Evolutionary conservation across 1,139 yeast species (phyloP).

Genomic region (Scheffersomyces titani): DNA sequence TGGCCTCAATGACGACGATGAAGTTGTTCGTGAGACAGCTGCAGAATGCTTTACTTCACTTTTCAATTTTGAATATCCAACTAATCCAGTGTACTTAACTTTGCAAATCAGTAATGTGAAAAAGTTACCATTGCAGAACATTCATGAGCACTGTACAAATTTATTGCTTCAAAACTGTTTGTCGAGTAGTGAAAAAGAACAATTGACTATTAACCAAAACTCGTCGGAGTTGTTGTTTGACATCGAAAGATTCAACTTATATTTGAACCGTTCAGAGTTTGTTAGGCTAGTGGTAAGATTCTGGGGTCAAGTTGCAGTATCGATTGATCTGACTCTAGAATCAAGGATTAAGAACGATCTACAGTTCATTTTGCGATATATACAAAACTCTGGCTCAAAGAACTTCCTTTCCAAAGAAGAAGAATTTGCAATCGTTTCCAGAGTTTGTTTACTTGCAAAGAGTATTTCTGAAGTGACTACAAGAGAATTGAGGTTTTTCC

Average conservation of each 20-base stretch:
- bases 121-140: not conserved
- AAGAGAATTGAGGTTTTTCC: not conserved
- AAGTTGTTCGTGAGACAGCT: constrained; percentile 42
- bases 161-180: constrained; percentile 9
- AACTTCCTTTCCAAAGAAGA: not conserved
- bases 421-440: not conserved
- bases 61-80: constrained; percentile 17
- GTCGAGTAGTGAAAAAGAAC: not conserved
- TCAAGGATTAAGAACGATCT: not conserved
- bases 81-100: constrained; percentile 27
- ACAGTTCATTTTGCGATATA: not conserved
- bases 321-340: not conserved
- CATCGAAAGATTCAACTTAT: constrained; percentile 32
- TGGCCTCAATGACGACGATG: constrained; percentile 63
- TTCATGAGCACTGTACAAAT: not conserved
- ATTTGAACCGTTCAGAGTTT: constrained; percentile 21
- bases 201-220: not conserved
- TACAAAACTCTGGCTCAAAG: not conserved
- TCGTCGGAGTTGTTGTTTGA: constrained; percentile 24
- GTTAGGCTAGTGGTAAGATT: not conserved
- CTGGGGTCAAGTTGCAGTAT: not conserved
- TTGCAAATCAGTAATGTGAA: constrained; percentile 14
- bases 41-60: constrained; percentile 30
- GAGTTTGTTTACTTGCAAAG: not conserved
- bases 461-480: not conserved